Evolutionary conservation across 305 asterid species (phyloP), one percentile per base, ranked within the genome.

Genomic region (Withania somnifera): DNA sequence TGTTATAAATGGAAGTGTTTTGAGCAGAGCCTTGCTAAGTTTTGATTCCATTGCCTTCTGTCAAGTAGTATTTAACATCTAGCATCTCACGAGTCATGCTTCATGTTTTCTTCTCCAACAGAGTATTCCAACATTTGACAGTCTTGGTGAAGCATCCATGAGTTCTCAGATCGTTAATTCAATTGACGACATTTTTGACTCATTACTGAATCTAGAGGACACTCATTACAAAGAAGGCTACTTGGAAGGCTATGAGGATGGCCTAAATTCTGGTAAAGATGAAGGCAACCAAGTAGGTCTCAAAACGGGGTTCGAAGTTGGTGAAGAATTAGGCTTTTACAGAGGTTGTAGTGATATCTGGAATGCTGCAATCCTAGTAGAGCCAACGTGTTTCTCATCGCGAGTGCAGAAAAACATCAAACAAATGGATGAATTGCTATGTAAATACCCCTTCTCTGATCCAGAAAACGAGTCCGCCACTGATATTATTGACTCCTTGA

Each of bases 311-410:
- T 95, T 91, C 63, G 90, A 91, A 86, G 84, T 86, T 32, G 98
- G 98, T 38, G 91, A 89, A 78, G 94, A 92, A 84, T 83, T 94
- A 87, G 97, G 98, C 19, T 88, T 92, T 38, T 91, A 94, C 88
- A 89, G 92, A 84, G 95, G 96, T 75, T 90, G 95, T 83, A 63
- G 90, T 73, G 89, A 88, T 61, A 77, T 89, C 7, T 90, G 96
- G 97, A 90, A 36, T 86, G 90, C 97, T 3, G 92, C 94, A 6
- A 71, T 92, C 80, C 88, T 71, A 79, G 85, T 85, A 75, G 93
- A 92, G 61, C 91, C 94, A 82, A 73, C 82, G 42, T 91, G 89
- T 80, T 76, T 90, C 17, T 91, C 97, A 2, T 67, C 87, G 53
- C 87, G 98, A 32, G 88, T 89, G 51, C 88, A 89, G 84, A 90